Evolutionary conservation across 2,329 filamentous ascomycete genomes (phyloP).

Genomic region (Apiospora pterosperma): DNA sequence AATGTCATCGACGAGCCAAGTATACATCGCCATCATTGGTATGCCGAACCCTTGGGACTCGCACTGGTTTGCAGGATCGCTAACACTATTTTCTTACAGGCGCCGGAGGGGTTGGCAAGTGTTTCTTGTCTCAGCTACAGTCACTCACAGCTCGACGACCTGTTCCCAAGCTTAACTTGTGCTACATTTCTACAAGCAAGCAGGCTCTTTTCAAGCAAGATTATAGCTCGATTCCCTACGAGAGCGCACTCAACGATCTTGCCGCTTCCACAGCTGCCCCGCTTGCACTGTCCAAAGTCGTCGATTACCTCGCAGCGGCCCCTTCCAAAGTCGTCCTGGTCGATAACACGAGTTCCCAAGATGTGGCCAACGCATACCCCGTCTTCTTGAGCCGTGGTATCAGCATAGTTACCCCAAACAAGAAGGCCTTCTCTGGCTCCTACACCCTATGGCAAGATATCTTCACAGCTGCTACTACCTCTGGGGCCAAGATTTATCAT

Average conservation of each 20-base stretch:
- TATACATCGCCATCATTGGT: constrained; percentile 50
- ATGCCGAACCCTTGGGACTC: constrained; percentile 3
- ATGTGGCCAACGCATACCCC: constrained; percentile 81
- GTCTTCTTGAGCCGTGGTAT: constrained; percentile 76
- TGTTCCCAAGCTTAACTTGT: constrained; percentile 68
- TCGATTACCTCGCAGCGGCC: constrained; percentile 73
- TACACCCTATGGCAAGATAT: constrained; percentile 85
- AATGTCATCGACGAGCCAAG: constrained; percentile 44
- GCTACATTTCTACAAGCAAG: constrained; percentile 82
- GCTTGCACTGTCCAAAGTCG: constrained; percentile 65
- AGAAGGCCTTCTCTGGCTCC: constrained; percentile 90
- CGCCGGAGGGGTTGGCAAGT: constrained; percentile 87
- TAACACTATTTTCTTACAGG: constrained; percentile 48
- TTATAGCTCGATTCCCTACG: constrained; percentile 65
- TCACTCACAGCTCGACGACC: constrained; percentile 63
- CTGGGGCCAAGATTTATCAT: constrained; percentile 84
- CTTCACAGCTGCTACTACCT: constrained; percentile 66
- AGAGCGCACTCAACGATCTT: constrained; percentile 59
- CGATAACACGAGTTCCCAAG: constrained; percentile 92
- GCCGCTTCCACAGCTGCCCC: constrained; percentile 61
- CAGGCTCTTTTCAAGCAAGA: constrained; percentile 74
- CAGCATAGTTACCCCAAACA: constrained; percentile 94
- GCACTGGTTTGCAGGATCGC: not conserved
- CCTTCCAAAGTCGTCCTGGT: constrained; percentile 80
- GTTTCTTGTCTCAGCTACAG: constrained; percentile 81